Conservation (phyloP, 78 protist genomes). For the Dictyostelium intermedium region DNA sequence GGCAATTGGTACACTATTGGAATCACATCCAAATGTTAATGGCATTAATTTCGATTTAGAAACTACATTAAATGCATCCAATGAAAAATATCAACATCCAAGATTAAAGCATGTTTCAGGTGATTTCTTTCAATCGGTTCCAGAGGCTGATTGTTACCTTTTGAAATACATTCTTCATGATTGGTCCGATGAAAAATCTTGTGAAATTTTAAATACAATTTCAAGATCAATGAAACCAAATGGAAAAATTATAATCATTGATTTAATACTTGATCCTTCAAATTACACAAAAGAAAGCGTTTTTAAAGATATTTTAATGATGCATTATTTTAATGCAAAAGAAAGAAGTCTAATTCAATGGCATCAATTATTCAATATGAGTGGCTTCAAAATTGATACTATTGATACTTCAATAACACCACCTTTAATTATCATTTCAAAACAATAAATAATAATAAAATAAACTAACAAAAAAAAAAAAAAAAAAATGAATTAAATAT, state of each 20-base stretch:
- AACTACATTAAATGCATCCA: not conserved
- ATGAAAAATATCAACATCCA: not conserved
- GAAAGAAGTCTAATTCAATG: not conserved
- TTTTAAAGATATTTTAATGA: not conserved
- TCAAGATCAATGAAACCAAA: not conserved
- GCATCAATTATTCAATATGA: not conserved
- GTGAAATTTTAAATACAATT: not conserved
- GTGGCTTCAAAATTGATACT: not conserved
- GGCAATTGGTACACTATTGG: not conserved
- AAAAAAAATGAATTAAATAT: too few species aligned
- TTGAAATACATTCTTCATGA: not conserved
- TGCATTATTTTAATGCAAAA: not conserved
- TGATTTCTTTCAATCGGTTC: conserved; percentile 9
- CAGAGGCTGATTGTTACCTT: not conserved
- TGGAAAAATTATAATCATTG: conserved; percentile 1
- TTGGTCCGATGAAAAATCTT: conserved; percentile 15
- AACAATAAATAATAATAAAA: too few species aligned
- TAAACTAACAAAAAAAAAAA: too few species aligned
- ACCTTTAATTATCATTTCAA: too few species aligned
- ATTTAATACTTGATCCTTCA: not conserved
- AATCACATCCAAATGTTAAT: not conserved
- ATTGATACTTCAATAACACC: too few species aligned
- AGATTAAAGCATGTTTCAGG: not conserved
- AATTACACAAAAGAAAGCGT: not conserved
- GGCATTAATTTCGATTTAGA: conserved; percentile 17